Evolutionary conservation across 345 rosid species (phyloP).

Genomic region (Eucalyptus caleyi): DNA sequence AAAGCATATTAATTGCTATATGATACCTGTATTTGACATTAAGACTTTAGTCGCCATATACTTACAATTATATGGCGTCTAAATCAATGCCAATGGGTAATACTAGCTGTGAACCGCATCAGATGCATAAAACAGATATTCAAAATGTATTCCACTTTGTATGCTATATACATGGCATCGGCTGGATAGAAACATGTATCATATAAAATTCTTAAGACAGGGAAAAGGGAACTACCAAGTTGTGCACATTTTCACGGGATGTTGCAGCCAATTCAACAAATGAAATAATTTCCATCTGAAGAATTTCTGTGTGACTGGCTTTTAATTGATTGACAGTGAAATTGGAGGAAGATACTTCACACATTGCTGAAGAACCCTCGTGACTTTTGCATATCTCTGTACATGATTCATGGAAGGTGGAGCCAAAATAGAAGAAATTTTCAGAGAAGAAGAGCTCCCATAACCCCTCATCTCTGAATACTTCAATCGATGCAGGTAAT

Average conservation of each 20-base stretch:
- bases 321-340: slow-evolving; percentile 1
- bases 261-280: slow-evolving; percentile 63
- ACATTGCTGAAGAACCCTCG: slow-evolving; percentile 5
- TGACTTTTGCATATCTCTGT: slow-evolving; percentile 5
- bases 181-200: background rate
- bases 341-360: slow-evolving; percentile 6
- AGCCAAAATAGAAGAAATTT: slow-evolving; percentile 44
- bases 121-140: background rate
- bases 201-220: background rate
- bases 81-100: background rate
- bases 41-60: background rate
- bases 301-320: slow-evolving; percentile 19
- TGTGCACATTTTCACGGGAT: slow-evolving; percentile 34
- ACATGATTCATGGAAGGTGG: slow-evolving; percentile 18
- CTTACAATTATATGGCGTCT: background rate
- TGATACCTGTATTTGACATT: background rate
- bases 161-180: background rate
- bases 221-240: slow-evolving; percentile 26
- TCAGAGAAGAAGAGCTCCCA: slow-evolving; percentile 79
- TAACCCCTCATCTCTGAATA: slow-evolving; percentile 47
- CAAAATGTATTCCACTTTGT: background rate
- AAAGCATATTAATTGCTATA: background rate
- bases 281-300: slow-evolving; percentile 50
- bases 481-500: slow-evolving; percentile 30
- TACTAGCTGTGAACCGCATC: background rate